Conservation (phyloP, 768 basidiomycete species). For the Mycena olivaceomarginata region DNA sequence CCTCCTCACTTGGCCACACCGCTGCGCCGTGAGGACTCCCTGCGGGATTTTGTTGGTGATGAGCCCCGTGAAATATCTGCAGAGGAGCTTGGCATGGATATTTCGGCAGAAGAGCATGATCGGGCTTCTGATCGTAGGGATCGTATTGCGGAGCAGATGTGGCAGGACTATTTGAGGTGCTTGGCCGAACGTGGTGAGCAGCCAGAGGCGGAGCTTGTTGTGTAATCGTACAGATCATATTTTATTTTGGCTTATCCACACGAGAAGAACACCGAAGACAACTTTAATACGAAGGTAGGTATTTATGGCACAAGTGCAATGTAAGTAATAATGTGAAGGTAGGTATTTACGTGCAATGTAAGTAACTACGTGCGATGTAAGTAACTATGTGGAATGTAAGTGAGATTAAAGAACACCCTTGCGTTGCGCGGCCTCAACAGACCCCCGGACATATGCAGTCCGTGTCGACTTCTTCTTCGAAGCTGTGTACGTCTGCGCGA, state of each 20-base stretch:
- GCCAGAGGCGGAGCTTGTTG: slow-evolving; percentile 3
- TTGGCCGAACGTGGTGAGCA: background rate
- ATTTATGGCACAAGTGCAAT: background rate
- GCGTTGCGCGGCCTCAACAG: background rate
- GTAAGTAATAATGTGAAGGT: too few species aligned
- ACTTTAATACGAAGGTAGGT: background rate
- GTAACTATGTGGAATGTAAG: too few species aligned
- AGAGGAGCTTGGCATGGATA: slow-evolving; percentile 25
- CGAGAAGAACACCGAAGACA: background rate
- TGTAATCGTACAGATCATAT: background rate
- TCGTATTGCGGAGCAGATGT: slow-evolving; percentile 27
- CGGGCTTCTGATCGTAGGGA: slow-evolving; percentile 16
- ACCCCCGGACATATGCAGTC: background rate
- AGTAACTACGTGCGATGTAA: too few species aligned
- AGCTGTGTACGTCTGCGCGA: background rate
- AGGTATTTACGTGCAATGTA: too few species aligned
- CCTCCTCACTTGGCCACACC: too few species aligned
- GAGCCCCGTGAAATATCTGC: slow-evolving; percentile 24
- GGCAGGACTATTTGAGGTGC: background rate
- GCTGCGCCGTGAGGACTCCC: too few species aligned
- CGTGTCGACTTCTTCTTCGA: slow-evolving; percentile 6
- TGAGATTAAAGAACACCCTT: slow-evolving; percentile 3
- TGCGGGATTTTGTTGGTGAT: background rate
- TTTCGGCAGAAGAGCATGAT: background rate
- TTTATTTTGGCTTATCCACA: too few species aligned